Conservation (phyloP, 2,329 filamentous ascomycete species). For the Xylaria sp. region DNA sequence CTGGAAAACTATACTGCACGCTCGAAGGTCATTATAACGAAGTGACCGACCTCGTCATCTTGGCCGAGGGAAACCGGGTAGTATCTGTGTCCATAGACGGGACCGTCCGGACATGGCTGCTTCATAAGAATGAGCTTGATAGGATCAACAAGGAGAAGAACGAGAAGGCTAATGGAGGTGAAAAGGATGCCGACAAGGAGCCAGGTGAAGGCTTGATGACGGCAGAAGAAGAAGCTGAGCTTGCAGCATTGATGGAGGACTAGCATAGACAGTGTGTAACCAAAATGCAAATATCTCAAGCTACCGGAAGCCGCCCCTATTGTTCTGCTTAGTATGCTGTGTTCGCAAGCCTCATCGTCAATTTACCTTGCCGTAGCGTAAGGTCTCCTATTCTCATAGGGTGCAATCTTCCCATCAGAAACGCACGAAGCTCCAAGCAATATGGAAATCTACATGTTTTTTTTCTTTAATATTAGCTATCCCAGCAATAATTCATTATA, state of each 20-base stretch:
- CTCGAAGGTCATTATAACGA: conserved; percentile 92
- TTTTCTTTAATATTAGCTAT: neutral
- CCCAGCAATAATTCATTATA: neutral
- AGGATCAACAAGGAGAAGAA: conserved; percentile 58
- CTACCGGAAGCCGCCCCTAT: neutral
- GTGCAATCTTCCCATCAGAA: neutral
- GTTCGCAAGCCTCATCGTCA: neutral
- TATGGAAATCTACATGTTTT: neutral
- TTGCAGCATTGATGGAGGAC: conserved; percentile 85
- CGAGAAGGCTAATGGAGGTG: conserved; percentile 61
- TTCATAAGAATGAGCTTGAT: conserved; percentile 69
- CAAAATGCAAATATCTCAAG: conserved; percentile 6
- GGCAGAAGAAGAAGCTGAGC: conserved; percentile 89
- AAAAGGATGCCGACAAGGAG: conserved; percentile 59
- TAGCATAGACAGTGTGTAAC: conserved; percentile 11
- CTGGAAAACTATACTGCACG: conserved; percentile 76
- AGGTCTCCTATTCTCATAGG: neutral
- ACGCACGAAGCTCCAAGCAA: neutral
- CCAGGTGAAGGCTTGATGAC: conserved; percentile 71
- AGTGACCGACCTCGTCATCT: conserved; percentile 80
- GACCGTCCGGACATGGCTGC: conserved; percentile 85
- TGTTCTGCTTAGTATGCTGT: neutral
- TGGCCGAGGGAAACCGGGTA: conserved; percentile 63
- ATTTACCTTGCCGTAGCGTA: neutral
- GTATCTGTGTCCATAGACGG: conserved; percentile 91